phyloP scores from a whole-genome alignment of 495 filamentous ascomycete genomes.

The Aspergillus sparsus region DNA sequence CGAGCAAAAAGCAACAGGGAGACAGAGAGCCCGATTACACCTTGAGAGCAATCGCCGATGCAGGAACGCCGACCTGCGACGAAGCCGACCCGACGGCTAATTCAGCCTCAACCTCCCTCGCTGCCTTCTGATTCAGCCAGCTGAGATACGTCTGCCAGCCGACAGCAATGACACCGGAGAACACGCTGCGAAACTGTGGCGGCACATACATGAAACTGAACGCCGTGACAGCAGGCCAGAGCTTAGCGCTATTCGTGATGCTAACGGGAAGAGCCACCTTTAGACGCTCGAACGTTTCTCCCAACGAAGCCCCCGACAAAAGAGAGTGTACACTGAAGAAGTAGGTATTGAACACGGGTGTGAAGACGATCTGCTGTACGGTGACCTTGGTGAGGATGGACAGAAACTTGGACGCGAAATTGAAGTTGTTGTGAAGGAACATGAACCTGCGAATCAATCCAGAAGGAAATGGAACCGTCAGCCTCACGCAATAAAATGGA shows the following conservation, averaged over 20 bases:
- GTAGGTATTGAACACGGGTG: conserved; percentile 85
- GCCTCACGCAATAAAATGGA: background rate
- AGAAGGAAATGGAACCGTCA: background rate
- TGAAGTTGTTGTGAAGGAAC: conserved; percentile 77
- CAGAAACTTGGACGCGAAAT: conserved; percentile 69
- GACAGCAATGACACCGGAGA: conserved; percentile 74
- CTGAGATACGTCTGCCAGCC: conserved; percentile 92
- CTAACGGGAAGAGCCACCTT: conserved; percentile 74
- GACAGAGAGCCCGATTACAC: conserved; percentile 23
- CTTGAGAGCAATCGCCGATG: conserved; percentile 27
- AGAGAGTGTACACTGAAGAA: conserved; percentile 86
- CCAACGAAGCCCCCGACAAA: conserved; percentile 56
- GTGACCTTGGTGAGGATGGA: conserved; percentile 74
- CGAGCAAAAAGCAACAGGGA: background rate
- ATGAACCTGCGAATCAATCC: conserved; percentile 61
- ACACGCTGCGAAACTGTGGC: conserved; percentile 74
- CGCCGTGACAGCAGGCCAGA: conserved; percentile 89
- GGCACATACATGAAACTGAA: conserved; percentile 84
- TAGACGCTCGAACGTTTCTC: conserved; percentile 68
- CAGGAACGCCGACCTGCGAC: conserved; percentile 14
- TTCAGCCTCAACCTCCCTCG: conserved; percentile 52
- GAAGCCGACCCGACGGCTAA: conserved; percentile 23
- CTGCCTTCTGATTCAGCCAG: conserved; percentile 75
- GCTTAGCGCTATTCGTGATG: conserved; percentile 76
- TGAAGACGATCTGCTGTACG: conserved; percentile 81